Evolutionary conservation across 306 rosid genomes (phyloP).

Genomic region (Cicer pinnatifidum): DNA sequence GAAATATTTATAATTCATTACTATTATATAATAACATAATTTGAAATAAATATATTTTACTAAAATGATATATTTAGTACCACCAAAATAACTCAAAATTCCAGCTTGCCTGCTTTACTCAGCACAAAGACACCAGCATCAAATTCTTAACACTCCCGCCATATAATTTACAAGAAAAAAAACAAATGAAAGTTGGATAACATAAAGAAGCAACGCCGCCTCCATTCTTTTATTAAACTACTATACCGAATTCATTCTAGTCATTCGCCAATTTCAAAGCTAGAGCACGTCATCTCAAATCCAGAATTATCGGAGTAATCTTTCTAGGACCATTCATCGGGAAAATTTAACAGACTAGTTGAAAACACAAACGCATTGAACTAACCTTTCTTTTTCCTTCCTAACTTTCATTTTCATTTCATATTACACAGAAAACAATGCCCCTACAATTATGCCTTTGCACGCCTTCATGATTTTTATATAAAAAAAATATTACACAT

Average conservation of each 20-base stretch:
- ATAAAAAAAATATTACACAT: no score
- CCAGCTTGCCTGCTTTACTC: neutral
- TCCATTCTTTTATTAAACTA: neutral
- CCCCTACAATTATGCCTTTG: conserved; percentile 50
- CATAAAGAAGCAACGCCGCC: neutral
- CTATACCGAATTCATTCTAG: neutral
- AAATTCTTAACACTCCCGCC: neutral
- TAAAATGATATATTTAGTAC: no score
- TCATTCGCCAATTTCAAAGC: neutral
- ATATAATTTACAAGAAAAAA: neutral
- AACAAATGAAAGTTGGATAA: neutral
- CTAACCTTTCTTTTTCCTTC: conserved; percentile 29
- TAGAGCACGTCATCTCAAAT: conserved; percentile 5
- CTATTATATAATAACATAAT: no score
- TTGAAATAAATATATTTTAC: no score
- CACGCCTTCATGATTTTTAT: no score
- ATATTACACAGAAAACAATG: conserved; percentile 60
- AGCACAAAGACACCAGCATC: neutral
- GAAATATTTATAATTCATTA: no score
- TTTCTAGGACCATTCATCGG: conserved; percentile 13
- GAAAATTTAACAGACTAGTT: conserved; percentile 2
- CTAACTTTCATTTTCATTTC: conserved; percentile 54
- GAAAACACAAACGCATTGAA: conserved; percentile 38
- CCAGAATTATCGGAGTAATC: neutral
- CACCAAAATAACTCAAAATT: neutral